Evolutionary conservation across 1,284 basidiomycete species (phyloP), one percentile per base, ranked within the genome.

Genomic region (Cryptococcus maquisensis): DNA sequence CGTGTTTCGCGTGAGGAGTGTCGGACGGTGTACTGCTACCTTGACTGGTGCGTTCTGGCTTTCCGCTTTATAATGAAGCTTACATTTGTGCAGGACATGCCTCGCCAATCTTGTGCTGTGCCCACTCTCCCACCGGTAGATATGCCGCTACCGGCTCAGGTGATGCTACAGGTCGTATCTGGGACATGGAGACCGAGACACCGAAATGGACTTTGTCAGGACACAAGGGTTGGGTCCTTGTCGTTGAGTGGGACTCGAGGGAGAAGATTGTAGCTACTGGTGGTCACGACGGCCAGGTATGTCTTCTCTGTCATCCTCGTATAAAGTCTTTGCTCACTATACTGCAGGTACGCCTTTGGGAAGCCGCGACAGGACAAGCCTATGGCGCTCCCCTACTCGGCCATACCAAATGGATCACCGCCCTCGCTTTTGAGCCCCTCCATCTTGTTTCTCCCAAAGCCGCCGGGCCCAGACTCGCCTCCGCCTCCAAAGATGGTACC

Each of bases 401-500:
- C 0, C 96, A 98, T 70, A 82, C 90, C 28, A 98, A 98, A 79
- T 98, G 95, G 93, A 86, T 98, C 60, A 98, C 88, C 0, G 89
- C 88, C n/a, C 82, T 99, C 20, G 83, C 93, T 24, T 98, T 94
- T 88, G 95, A 98, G 72, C 95, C 96, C 5, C 85, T 93, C 47
- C 96, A 98, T 74, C 78, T 95, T 21, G 55, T 57, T n/a, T 55
- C 52, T 38, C 59, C 66, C 16, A 90, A 89, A 63, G 75, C 86
- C 1, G 73, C 79, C 15, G 76, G 82, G 2, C 91, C 91, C n/a
- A 86, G 95, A 10, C 80, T 98, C 1, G 95, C 94, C 0, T 93
- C 92, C 0, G 90, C 93, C 1, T 96, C 91, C 36, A 98, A 98
- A 78, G 95, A 98, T 68, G 88, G 87, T 15, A 97, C 93, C 0